Base-by-base conservation (phyloP, 2,329 filamentous ascomycete species). In the Myriangium duriaei region DNA sequence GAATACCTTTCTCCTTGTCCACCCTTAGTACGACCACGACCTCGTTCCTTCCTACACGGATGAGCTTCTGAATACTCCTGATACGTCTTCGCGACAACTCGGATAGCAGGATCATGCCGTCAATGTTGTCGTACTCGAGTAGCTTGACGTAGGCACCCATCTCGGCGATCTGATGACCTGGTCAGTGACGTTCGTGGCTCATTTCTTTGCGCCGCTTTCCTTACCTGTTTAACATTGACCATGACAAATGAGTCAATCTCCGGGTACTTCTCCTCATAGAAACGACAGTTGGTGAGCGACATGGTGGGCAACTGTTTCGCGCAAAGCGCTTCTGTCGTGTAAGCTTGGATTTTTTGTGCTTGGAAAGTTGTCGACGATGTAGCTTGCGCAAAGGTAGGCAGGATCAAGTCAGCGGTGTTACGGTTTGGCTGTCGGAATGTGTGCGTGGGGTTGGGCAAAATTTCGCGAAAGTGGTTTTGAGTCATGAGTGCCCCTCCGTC, bases 141-240 rank as follows among this genome's bases (percentile, higher is more conserved):
- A 98, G 79, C 69, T 98, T 98, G 58, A 98, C 92, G 63, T 98
- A 98, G 54, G 92, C 91, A 63, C 91, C 91, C 92, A 98, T 98
- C 67, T 98, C 92, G 62, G 91, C 91, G 60, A 98, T 98, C 82
- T 91, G 51, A 28, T 33, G 15, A 4, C 11, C 32, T 32, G 18
- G 13, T 11, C 17, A 11, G 21, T 30, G n/a, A 14, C 26, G 47
- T 3, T 4, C 19, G 13, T 15, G 13, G 11, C n/a, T 17, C 6
- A 24, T 14, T 14, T 17, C 28, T 38, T 51, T 35, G 49, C 42
- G 30, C 42, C 38, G 19, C 16, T 3, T 9, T 10, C 56, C 72
- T 46, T 60, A 87, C 82, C 79, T 94, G 86, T 76, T 94, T 93
- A 55, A 96, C 91, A 65, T 96, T 98, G 62, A 98, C 91, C 91